phyloP scores from a whole-genome alignment of 768 basidiomycete species.

The Auriscalpium vulgare region DNA sequence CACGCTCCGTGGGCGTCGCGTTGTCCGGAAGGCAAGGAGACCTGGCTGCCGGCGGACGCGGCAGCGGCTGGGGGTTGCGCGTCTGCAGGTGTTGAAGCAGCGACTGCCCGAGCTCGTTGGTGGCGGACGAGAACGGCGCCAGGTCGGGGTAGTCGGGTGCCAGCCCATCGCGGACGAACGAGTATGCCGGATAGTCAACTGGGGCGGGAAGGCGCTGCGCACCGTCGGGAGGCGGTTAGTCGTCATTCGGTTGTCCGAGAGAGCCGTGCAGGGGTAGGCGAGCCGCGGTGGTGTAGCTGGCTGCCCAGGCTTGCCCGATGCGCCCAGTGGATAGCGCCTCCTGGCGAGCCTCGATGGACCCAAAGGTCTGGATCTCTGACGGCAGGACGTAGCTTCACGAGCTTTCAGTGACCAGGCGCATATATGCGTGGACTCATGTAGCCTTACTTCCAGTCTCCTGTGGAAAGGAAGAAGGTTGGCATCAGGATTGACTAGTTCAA shows the following conservation, averaged over 20 bases:
- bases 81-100: constrained; percentile 66
- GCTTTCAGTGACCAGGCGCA: neutral
- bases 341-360: constrained; percentile 61
- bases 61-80: constrained; percentile 54
- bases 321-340: constrained; percentile 66
- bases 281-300: constrained; percentile 75
- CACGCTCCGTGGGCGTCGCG: constrained; percentile 57
- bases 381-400: constrained; percentile 70
- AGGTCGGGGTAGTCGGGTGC: constrained; percentile 68
- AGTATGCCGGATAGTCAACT: constrained; percentile 73
- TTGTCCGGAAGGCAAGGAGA: constrained; percentile 65
- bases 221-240: constrained; percentile 33
- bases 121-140: constrained; percentile 73
- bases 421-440: neutral
- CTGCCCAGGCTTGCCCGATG: constrained; percentile 76
- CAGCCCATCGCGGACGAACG: constrained; percentile 94
- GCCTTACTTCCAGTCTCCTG: constrained; percentile 60
- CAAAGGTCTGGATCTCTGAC: constrained; percentile 78
- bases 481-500: too few relatives aligned
- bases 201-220: constrained; percentile 27
- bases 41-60: constrained; percentile 65
- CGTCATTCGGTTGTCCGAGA: constrained; percentile 58
- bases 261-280: constrained; percentile 75
- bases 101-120: constrained; percentile 67
- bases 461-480: too few relatives aligned